phyloP scores from a whole-genome alignment of 176 grass and related monocot genomes.

The bread wheat (Triticum aestivum) region DNA sequence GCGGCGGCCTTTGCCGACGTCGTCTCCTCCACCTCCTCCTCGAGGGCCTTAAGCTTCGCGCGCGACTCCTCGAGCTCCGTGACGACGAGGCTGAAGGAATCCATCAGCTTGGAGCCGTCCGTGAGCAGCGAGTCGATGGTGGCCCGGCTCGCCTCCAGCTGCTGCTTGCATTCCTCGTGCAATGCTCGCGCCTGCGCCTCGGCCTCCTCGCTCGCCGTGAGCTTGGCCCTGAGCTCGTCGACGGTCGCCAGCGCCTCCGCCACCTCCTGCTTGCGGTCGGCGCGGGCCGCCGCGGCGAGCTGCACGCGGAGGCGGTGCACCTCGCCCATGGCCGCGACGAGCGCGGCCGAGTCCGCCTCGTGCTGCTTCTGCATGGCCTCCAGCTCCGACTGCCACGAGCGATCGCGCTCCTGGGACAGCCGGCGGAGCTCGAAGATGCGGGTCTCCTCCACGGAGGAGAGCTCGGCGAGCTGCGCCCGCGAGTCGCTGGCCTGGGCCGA shows the following conservation, averaged over 20 bases:
- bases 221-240: slow-evolving; percentile 63
- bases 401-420: slow-evolving; percentile 90
- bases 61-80: slow-evolving; percentile 92
- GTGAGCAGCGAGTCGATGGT: slow-evolving; percentile 85
- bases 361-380: slow-evolving; percentile 96
- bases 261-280: slow-evolving; percentile 45
- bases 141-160: slow-evolving; percentile 64
- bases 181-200: slow-evolving; percentile 51
- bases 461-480: slow-evolving; percentile 52
- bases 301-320: slow-evolving; percentile 67
- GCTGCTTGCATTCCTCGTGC: slow-evolving; percentile 63
- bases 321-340: slow-evolving; percentile 71
- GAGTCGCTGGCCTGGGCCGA: slow-evolving; percentile 47
- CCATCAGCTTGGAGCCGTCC: slow-evolving; percentile 95
- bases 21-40: slow-evolving; percentile 54
- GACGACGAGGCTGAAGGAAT: slow-evolving; percentile 88
- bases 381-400: slow-evolving; percentile 93
- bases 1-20: background rate
- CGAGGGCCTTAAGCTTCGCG: slow-evolving; percentile 52
- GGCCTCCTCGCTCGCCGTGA: slow-evolving; percentile 56
- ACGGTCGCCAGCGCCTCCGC: slow-evolving; percentile 49
- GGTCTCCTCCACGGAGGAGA: slow-evolving; percentile 57
- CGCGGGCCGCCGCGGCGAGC: slow-evolving; percentile 51
- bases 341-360: slow-evolving; percentile 65
- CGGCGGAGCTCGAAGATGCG: slow-evolving; percentile 78